Evolutionary conservation across 768 basidiomycete genomes (phyloP), one percentile per base, ranked within the genome.

Genomic region (Kwoniella shandongensis): DNA sequence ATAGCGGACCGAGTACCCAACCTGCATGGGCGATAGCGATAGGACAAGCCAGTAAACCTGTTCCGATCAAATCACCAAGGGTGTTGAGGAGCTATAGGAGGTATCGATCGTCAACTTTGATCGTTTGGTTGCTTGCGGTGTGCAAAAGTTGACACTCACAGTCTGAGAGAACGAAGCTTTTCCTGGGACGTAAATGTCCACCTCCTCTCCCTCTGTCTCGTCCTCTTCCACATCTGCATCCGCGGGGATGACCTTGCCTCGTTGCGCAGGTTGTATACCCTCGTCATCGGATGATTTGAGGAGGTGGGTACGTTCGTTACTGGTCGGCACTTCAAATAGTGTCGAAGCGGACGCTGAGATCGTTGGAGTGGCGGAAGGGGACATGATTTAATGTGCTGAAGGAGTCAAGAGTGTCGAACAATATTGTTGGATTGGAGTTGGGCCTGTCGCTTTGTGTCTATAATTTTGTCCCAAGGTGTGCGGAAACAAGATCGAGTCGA

Each of bases 11-110:
- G 3, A 70, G 44, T 3, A 73, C 45, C 72, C 72, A 73, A 1
- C 72, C 72, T 20, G 69, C 61, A 60, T 73, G 62, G 5, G 72
- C 72, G 18, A 70, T 54, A 13, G 72, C 72, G 17, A 73, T 65
- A 4, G 72, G 72, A 38, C 62, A 63, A 35, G 72, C 69, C 13
- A 73, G 51, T 3, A 73, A 48, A 10, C 72, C 72, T 3, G 69
- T 70, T 15, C 72, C 72, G 11, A 73, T 68, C 2, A 73, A 41
- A 49, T 73, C 69, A 6, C 69, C 69, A 3, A 73, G 59, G 17
- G 51, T 54, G 40, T 73, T 73, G 15, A 73, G 38, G 6, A 73
- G 52, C 72, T 73, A 30, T 13, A 3, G 17, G 39, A 6, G 11
- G 23, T 20, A 20, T 23, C 51, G 36, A 26, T 41, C 6, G 30